Conservation (phyloP, 495 filamentous ascomycete species). For the Xylaria curta region DNA sequence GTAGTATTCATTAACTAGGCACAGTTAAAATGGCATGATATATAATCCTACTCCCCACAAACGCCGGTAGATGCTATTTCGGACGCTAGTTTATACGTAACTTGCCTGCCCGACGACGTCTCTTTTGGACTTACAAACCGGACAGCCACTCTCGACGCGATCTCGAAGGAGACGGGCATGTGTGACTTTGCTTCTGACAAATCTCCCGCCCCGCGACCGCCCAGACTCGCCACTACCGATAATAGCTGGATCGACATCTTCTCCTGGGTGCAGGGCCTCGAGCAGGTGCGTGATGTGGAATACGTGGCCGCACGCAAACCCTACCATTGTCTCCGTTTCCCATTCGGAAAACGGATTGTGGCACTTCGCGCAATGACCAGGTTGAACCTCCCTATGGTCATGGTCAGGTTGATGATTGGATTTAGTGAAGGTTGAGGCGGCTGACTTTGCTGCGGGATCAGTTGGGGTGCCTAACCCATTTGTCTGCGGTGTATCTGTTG, state of each 20-base stretch:
- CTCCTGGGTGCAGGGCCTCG: slow-evolving; percentile 51
- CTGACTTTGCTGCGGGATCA: slow-evolving; percentile 31
- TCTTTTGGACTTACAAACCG: slow-evolving; percentile 59
- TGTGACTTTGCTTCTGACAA: slow-evolving; percentile 86
- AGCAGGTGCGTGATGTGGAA: slow-evolving; percentile 88
- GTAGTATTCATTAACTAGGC: background rate
- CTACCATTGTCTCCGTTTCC: slow-evolving; percentile 81
- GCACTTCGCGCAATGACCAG: slow-evolving; percentile 69
- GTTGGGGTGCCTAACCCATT: slow-evolving; percentile 41
- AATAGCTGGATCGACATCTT: slow-evolving; percentile 39
- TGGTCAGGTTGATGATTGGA: slow-evolving; percentile 25
- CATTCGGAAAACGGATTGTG: slow-evolving; percentile 61
- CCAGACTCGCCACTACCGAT: slow-evolving; percentile 50
- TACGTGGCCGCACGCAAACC: slow-evolving; percentile 89
- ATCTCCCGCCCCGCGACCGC: slow-evolving; percentile 36
- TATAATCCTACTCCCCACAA: background rate
- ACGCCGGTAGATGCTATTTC: slow-evolving; percentile 21
- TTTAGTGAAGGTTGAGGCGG: slow-evolving; percentile 36
- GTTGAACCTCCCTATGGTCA: slow-evolving; percentile 40
- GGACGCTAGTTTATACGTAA: slow-evolving; percentile 14
- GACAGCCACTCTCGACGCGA: slow-evolving; percentile 72
- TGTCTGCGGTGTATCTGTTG: slow-evolving; percentile 38
- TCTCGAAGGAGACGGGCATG: slow-evolving; percentile 81
- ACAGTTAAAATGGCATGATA: background rate
- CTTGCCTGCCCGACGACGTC: slow-evolving; percentile 28